Base-by-base conservation (phyloP, 2,329 filamentous ascomycete species). In the Microdochium trichocladiopsis region DNA sequence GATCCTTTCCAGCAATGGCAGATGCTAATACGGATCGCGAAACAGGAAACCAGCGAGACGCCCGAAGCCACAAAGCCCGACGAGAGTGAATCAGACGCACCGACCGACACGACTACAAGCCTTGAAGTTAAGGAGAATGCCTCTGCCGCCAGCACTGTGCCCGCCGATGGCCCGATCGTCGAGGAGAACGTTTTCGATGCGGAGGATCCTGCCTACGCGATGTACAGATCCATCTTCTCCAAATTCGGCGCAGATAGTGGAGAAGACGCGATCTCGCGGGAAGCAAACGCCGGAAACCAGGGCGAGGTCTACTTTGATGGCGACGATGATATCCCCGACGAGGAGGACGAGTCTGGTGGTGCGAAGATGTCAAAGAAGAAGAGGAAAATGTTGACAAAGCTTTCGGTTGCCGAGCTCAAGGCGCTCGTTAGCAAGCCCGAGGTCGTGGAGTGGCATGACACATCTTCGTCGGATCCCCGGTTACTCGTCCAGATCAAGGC, bases 371-470 rank as follows among this genome's bases (percentile, higher is more conserved):
- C 92, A 25, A 97, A 96, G 72, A 96, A 96, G 77, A 93, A 95
- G 71, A 82, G 88, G 60, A 99, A 97, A 74, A 84, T 88, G 71
- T 78, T 91, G 66, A 95, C 88, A 72, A 96, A 95, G 70, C 77
- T 97, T 28, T 95, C 93, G 6, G 90, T 99, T 54, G 94, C 94
- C 49, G 91, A 97, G 70, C 80, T 99, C 57, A 99, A 99, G 72
- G 90, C 93, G 5, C 74, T 96, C 52, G 94, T 96, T 55, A 82
- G 79, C 61, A 93, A 92, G 60, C 94, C 94, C 2, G 94, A 99
- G 69, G 83, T 96, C 10, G 93, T 99, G 5, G 94, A 99, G 64
- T 97, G 94, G 94, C 94, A 95, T 51, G 94, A 99, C 66, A 89
- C 90, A 12, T 95, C 90, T 16, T 92, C 94, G 1, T 84, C 88